Evolutionary conservation across 2,329 filamentous ascomycete species (phyloP), one percentile per base, ranked within the genome.

Genomic region (Colletotrichum acutatum): DNA sequence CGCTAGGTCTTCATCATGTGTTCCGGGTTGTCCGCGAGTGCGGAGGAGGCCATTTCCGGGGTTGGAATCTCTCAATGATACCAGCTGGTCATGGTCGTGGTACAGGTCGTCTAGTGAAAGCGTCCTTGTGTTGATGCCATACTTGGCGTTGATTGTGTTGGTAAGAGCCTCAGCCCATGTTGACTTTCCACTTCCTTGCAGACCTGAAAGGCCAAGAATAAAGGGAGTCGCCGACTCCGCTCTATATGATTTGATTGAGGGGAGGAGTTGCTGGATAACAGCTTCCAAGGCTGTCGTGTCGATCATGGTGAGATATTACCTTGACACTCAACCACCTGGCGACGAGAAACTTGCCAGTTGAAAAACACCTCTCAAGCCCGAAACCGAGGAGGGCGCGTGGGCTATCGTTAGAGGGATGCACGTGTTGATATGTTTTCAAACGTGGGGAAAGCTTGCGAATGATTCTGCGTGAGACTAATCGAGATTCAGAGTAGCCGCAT

Each of bases 101-200:
- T 72, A 74, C 6, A 74, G 46, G 34, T 74, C 72, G 28, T 74
- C 72, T 28, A 74, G 53, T 9, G 72, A 74, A 6, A 74, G 53
- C 6, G 68, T 71, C n/a, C 66, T 58, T 14, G 72, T 74, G 16
- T 62, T 74, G 54, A 72, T 54, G 30, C 63, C 46, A 22, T 74
- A 58, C 42, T 74, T 63, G 53, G 28, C 34, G 58, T 68, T 74
- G 49, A 74, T 68, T 24, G 68, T 60, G 26, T 74, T 37, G n/a
- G 46, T 66, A 19, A 72, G 68, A 32, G 72, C 72, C 14, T 52
- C 42, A 2, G 72, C 72, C 72, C 72, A 74, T 28, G 72, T 74
- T 53, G 72, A 74, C 64, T 74, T 72, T 58, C 68, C 72, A 30
- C 72, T 74, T 12, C 68, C 72, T n/a, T 74, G 72, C 9, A 72